Percentiles rank a stretch among this genome's conserved stretches.
These are phyloP conservation scores for Metroxylon sagu DNA, from an alignment of 176 grass and related monocot genomes.

Conservation along the genomic window DNA sequence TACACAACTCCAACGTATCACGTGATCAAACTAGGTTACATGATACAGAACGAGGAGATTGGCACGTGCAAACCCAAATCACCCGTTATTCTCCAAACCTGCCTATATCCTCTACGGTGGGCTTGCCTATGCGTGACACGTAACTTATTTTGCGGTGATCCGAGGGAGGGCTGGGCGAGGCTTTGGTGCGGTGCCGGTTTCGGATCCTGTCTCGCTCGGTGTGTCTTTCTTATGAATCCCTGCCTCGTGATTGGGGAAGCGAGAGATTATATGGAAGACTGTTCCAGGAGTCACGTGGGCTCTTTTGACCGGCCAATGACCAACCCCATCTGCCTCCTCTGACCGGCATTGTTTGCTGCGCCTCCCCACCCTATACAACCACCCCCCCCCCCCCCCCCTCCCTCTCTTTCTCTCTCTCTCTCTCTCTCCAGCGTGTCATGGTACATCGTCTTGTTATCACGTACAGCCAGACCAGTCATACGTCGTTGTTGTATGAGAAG, in stretches of 20 bases:
- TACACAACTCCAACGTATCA: neutral
- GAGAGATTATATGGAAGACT: conserved; percentile 61
- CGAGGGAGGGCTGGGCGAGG: too few relatives aligned
- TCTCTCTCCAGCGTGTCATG: conserved; percentile 4
- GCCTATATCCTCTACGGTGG: too few relatives aligned
- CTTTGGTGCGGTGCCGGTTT: too few relatives aligned
- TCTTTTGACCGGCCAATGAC: conserved; percentile 77
- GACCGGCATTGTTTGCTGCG: conserved; percentile 24
- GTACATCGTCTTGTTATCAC: conserved; percentile 1
- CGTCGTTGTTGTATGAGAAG: conserved; percentile 15
- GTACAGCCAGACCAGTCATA: conserved; percentile 5
- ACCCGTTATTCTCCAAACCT: too few relatives aligned
- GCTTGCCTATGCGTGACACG: too few relatives aligned
- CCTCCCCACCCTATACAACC: neutral
- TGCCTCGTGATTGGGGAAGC: conserved; percentile 84
- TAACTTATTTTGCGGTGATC: too few relatives aligned
- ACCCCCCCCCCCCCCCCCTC: too few relatives aligned
- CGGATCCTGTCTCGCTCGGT: too few relatives aligned
- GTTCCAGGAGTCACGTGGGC: conserved; percentile 85
- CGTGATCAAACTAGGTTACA: neutral
- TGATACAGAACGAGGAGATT: too few relatives aligned
- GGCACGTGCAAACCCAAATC: too few relatives aligned
- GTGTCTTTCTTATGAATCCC: neutral
- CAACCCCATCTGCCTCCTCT: conserved; percentile 15
- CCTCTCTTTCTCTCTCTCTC: conserved; percentile 6